A percentile compares a stretch with the other conserved stretches of the same genome.
Evolutionary conservation across 257 asterid species (phyloP).

Genomic region (Fraxinus anomala): DNA sequence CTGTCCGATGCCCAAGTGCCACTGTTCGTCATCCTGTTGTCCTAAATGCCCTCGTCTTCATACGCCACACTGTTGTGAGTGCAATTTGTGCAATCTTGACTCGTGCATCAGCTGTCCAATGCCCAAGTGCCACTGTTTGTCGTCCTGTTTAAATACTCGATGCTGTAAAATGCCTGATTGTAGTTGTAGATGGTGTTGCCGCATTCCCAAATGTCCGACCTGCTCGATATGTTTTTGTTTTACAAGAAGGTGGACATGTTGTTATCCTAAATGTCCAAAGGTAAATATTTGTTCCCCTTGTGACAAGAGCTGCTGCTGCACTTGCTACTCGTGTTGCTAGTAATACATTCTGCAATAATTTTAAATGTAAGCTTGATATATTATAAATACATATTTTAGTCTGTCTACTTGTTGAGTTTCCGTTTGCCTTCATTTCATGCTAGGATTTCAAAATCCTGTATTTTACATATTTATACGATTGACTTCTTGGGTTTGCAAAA

Average conservation of each 20-base stretch:
- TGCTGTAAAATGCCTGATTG: slow-evolving; percentile 50
- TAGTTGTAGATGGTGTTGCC: slow-evolving; percentile 39
- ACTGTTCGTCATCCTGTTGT: slow-evolving; percentile 42
- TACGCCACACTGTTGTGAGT: slow-evolving; percentile 36
- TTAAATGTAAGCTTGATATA: slow-evolving; percentile 12
- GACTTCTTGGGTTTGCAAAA: too few species aligned
- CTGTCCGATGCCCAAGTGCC: slow-evolving; percentile 50
- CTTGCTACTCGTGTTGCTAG: slow-evolving; percentile 63
- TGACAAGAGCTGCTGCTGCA: slow-evolving; percentile 50
- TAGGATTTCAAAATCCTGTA: too few species aligned
- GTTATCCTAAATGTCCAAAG: slow-evolving; percentile 44
- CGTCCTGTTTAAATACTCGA: slow-evolving; percentile 36
- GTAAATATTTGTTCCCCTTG: slow-evolving; percentile 54
- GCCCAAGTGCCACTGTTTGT: slow-evolving; percentile 47
- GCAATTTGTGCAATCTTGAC: slow-evolving; percentile 34
- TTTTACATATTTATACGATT: too few species aligned
- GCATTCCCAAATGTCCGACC: slow-evolving; percentile 48
- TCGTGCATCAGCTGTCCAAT: slow-evolving; percentile 39
- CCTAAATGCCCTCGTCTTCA: slow-evolving; percentile 33
- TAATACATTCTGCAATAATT: slow-evolving; percentile 11
- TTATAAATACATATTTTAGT: neutral
- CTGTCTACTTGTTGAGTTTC: neutral
- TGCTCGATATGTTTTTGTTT: slow-evolving; percentile 42
- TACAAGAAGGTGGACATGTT: slow-evolving; percentile 32
- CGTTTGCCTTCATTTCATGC: too few species aligned